Evolutionary conservation across 495 filamentous ascomycete genomes (phyloP).

Genomic region (Trichoderma virens): DNA sequence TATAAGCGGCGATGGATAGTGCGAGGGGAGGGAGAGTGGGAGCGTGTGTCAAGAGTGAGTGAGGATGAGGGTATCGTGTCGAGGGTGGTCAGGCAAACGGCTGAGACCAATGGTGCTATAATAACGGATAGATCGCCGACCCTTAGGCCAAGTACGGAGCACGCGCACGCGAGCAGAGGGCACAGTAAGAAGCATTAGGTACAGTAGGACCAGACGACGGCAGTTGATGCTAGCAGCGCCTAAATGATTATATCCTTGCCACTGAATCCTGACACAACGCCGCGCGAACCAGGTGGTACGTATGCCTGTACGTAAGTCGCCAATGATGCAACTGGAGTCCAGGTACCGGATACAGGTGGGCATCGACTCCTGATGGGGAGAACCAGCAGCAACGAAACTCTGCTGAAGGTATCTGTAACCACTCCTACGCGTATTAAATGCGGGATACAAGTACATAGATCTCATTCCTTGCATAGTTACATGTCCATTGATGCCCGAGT

Average conservation of each 20-base stretch:
- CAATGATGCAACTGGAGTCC: neutral
- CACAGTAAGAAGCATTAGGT: neutral
- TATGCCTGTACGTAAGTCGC: conserved; percentile 1
- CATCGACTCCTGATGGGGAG: too few species aligned
- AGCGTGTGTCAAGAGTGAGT: neutral
- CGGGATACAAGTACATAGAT: too few species aligned
- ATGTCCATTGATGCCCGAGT: too few species aligned
- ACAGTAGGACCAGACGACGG: neutral
- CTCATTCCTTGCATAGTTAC: too few species aligned
- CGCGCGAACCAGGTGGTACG: neutral
- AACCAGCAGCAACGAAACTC: too few species aligned
- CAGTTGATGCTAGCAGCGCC: neutral
- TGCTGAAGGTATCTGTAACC: too few species aligned
- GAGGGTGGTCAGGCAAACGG: neutral
- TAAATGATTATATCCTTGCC: conserved; percentile 1
- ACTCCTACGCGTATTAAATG: too few species aligned
- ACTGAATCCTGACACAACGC: neutral
- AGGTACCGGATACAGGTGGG: too few species aligned
- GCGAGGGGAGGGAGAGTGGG: too few species aligned
- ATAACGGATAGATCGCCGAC: neutral
- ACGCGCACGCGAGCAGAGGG: neutral
- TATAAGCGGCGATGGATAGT: too few species aligned
- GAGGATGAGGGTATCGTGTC: neutral
- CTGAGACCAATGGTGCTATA: too few species aligned
- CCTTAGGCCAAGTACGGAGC: conserved; percentile 1